Base-by-base conservation (phyloP, 352 stramenopile genomes). In the Phytophthora citricola region DNA sequence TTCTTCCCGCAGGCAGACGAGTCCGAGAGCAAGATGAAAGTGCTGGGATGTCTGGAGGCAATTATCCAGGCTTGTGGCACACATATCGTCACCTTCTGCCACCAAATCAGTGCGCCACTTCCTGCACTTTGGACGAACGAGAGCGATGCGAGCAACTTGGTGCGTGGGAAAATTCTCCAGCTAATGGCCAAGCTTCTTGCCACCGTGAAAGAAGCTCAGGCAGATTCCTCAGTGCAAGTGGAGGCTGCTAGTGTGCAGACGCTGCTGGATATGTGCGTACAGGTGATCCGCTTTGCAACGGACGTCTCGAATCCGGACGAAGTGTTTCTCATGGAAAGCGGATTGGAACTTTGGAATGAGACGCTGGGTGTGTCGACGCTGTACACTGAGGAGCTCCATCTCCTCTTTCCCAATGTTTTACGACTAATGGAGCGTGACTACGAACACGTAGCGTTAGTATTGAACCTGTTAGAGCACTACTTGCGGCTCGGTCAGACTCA, bases 301-400 rank as follows among this genome's bases (percentile, higher is more conserved):
- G 85, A 96, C 54, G 63, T 92, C 34, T 78, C 76, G 53, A 92
- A 96, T 49, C 84, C 87, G 7, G 86, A 96, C 46, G 76, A 92
- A 53, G 83, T 96, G 22, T 95, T 92, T 41, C 71, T 95, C 12
- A 94, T 96, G 85, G 87, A 96, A 49, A 89, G 70, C 62, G 89
- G 87, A 1, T 55, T 95, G 15, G 82, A 90, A 47, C 67, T 95
- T 4, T 95, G 89, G 89, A 77, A 64, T 29, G 73, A 87, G 49
- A 77, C 79, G 9, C 66, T 91, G 8, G 66, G 78, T 14, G 73
- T 89, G 43, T 73, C 73, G 1, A 71, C 68, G 1, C 50, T 65
- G 12, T 95, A 96, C 72, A 85, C 75, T 0, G 78, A 90, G 54
- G 74, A 87, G 43, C 75, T 95, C 1, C 87, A 95, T 43, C 11